phyloP scores from a whole-genome alignment of 192 early-diverging fungal species.

The Coemansia sp. region DNA sequence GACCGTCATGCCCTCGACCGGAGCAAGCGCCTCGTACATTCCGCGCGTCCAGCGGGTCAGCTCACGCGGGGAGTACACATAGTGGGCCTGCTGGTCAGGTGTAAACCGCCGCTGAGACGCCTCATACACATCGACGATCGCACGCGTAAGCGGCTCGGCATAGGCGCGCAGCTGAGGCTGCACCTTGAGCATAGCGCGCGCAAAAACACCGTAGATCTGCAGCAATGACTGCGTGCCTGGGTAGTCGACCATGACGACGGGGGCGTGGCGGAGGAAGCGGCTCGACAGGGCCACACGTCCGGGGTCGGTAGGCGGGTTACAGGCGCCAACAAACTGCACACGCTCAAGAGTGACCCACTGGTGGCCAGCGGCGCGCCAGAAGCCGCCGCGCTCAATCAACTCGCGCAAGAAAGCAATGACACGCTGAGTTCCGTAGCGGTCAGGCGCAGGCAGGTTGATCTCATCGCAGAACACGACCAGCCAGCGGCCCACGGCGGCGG shows the following conservation, averaged over 20 bases:
- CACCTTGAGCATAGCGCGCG: conserved; percentile 89
- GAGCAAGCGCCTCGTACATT: conserved; percentile 91
- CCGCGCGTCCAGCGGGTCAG: conserved; percentile 98
- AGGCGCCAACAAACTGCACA: conserved; percentile 99
- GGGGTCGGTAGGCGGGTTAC: conserved; percentile 99
- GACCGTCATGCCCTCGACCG: conserved; percentile 70
- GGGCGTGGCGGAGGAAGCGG: conserved; percentile 95
- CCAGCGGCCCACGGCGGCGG: conserved; percentile 82
- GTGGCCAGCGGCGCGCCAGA: conserved; percentile 90
- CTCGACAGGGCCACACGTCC: conserved; percentile 94
- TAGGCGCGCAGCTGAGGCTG: conserved; percentile 87
- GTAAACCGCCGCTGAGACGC: conserved; percentile 90
- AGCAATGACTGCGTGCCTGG: conserved; percentile 86
- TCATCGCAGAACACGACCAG: conserved; percentile 99
- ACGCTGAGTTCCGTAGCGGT: conserved; percentile 97
- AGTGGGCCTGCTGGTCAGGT: conserved; percentile 97
- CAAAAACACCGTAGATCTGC: conserved; percentile 96
- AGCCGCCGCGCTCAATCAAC: conserved; percentile 92
- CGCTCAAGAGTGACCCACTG: conserved; percentile 94
- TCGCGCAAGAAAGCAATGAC: conserved; percentile 96
- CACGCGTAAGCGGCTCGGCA: conserved; percentile 82
- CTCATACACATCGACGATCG: conserved; percentile 97
- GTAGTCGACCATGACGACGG: conserved; percentile 97
- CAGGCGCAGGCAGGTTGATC: conserved; percentile 94
- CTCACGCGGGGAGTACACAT: conserved; percentile 99